Conservation (phyloP, 768 basidiomycete species). For the Rhizopogon salebrosus region DNA sequence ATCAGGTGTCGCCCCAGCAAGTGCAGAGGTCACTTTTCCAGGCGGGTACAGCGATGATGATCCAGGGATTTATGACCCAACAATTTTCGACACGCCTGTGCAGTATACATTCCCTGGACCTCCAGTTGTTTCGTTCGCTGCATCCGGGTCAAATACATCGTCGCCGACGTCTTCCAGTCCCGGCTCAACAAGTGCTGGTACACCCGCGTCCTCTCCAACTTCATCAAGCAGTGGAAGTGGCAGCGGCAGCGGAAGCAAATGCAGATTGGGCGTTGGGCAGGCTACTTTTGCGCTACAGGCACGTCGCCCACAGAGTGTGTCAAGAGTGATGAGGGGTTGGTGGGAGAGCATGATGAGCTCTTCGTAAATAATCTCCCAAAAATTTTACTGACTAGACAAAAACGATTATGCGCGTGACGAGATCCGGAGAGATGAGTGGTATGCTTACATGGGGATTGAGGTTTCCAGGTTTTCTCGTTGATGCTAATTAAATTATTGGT, state of each 20-base stretch:
- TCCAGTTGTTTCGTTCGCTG: slow-evolving; percentile 37
- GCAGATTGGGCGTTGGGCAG: slow-evolving; percentile 16
- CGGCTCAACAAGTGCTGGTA: slow-evolving; percentile 7
- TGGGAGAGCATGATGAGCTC: neutral
- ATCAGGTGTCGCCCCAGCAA: slow-evolving; percentile 38
- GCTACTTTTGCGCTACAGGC: neutral
- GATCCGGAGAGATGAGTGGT: neutral
- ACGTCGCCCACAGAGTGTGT: slow-evolving; percentile 21
- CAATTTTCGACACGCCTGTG: slow-evolving; percentile 27
- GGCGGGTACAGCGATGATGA: slow-evolving; percentile 70
- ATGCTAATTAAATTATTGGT: neutral
- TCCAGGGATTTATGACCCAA: slow-evolving; percentile 63
- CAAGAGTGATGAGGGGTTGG: slow-evolving; percentile 26
- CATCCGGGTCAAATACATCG: slow-evolving; percentile 2
- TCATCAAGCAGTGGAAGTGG: slow-evolving; percentile 5
- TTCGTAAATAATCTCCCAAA: neutral
- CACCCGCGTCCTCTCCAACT: slow-evolving; percentile 1
- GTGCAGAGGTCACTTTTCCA: slow-evolving; percentile 60
- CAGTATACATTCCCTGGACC: slow-evolving; percentile 52
- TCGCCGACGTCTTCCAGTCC: slow-evolving; percentile 12
- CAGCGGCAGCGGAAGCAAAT: slow-evolving; percentile 7
- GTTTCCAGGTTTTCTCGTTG: neutral
- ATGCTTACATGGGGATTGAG: neutral
- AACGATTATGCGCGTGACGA: neutral
- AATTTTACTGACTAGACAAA: too few species aligned